Conservation (phyloP, 441 rosid genomes). For the Erodium moschatum region DNA sequence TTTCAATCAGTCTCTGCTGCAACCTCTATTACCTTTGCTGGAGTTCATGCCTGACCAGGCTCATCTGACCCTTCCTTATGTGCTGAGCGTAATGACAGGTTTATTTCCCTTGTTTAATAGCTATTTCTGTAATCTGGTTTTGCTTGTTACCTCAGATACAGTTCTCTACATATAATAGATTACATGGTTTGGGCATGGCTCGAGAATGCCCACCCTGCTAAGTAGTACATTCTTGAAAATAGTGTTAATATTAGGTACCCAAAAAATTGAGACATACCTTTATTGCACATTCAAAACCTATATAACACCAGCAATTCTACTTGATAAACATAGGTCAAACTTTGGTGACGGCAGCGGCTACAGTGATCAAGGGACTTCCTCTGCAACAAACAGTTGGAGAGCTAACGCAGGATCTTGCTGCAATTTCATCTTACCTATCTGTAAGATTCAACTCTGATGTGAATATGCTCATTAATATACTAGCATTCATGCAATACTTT, state of each 20-base stretch:
- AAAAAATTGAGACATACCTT: background rate
- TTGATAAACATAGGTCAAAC: conserved; percentile 36
- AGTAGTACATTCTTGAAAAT: background rate
- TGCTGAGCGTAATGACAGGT: conserved; percentile 56
- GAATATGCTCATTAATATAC: background rate
- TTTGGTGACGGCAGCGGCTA: conserved; percentile 27
- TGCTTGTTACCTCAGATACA: conserved; percentile 20
- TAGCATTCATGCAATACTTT: no score
- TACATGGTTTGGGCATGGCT: background rate
- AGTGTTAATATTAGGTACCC: background rate
- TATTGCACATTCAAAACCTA: background rate
- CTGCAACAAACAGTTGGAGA: conserved; percentile 28
- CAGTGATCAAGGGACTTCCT: conserved; percentile 33
- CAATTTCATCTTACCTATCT: conserved; percentile 33
- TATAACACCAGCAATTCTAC: conserved; percentile 8
- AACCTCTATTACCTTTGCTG: conserved; percentile 40
- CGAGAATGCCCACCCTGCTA: no score
- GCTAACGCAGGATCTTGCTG: conserved; percentile 29
- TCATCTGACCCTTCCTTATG: conserved; percentile 33
- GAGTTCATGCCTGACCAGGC: conserved; percentile 44
- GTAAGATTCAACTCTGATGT: conserved; percentile 30
- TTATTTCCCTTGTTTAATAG: conserved; percentile 15
- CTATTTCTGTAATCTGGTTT: conserved; percentile 13
- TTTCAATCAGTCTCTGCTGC: conserved; percentile 49
- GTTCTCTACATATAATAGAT: conserved; percentile 10